phyloP scores from a whole-genome alignment of 1,139 yeast species.

The Protomyces inundatus region DNA sequence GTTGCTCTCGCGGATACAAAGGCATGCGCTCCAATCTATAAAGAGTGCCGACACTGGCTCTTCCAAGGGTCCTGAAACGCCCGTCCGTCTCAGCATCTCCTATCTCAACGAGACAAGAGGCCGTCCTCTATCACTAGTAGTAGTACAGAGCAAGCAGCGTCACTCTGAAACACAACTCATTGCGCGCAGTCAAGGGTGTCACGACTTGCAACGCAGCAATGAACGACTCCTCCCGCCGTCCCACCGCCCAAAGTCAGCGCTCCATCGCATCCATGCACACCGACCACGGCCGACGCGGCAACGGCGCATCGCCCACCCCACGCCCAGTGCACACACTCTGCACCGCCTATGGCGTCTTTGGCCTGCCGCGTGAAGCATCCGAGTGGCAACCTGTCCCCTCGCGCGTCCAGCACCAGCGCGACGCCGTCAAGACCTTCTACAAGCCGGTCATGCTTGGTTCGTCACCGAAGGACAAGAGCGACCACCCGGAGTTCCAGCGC shows the following conservation, averaged over 20 bases:
- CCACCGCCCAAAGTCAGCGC: background rate
- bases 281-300: constrained; percentile 6
- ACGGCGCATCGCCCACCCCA: background rate
- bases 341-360: constrained; percentile 19
- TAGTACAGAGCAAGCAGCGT: too few relatives aligned
- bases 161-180: too few relatives aligned
- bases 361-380: background rate
- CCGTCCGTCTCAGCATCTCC: background rate
- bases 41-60: background rate
- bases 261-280: background rate
- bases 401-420: background rate
- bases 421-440: constrained; percentile 6
- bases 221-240: background rate
- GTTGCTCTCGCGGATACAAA: too few relatives aligned
- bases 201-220: background rate
- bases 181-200: background rate
- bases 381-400: background rate
- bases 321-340: constrained; percentile 7
- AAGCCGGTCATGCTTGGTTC: constrained; percentile 23
- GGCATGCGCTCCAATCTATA: background rate
- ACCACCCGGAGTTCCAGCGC: constrained; percentile 5
- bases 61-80: background rate
- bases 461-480: constrained; percentile 14
- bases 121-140: background rate
- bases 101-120: background rate